Conservation (phyloP, 345 rosid genomes). For the Bruguiera sexangula region DNA sequence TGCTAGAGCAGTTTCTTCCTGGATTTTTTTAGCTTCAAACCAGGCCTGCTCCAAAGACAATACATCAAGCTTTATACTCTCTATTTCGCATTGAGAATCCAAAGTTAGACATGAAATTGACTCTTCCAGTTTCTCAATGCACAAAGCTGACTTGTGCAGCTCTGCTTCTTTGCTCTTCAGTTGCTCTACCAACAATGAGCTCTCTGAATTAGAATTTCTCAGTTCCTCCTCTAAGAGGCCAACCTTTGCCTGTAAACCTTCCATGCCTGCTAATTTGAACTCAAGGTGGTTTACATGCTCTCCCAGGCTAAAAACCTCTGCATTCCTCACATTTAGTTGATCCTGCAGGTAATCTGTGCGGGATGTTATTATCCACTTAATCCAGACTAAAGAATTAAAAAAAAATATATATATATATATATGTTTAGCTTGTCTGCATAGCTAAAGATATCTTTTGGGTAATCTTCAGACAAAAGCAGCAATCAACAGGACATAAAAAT, state of each 20-base stretch:
- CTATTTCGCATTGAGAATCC: slow-evolving; percentile 79
- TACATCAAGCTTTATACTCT: slow-evolving; percentile 76
- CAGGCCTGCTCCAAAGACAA: slow-evolving; percentile 54
- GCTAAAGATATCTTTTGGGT: no score
- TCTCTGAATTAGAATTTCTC: slow-evolving; percentile 47
- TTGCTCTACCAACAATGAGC: slow-evolving; percentile 44
- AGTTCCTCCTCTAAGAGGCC: slow-evolving; percentile 48
- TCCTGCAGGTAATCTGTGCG: slow-evolving; percentile 74
- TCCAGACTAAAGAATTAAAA: slow-evolving; percentile 5
- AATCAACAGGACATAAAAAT: not conserved
- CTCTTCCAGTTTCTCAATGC: slow-evolving; percentile 68
- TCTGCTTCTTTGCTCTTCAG: slow-evolving; percentile 61
- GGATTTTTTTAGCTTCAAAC: slow-evolving; percentile 47
- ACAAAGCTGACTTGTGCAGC: slow-evolving; percentile 41
- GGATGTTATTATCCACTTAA: slow-evolving; percentile 13
- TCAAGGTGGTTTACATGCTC: slow-evolving; percentile 59
- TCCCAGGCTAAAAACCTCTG: slow-evolving; percentile 48
- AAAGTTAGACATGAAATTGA: slow-evolving; percentile 51
- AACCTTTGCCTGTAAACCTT: slow-evolving; percentile 40
- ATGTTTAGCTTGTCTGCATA: no score
- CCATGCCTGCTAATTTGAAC: slow-evolving; percentile 52
- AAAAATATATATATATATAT: no score
- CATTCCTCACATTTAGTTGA: slow-evolving; percentile 61
- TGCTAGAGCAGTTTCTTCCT: slow-evolving; percentile 52
- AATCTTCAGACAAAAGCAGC: no score